Conservation (phyloP, 768 basidiomycete genomes). For the Boletus subcaerulescens region DNA sequence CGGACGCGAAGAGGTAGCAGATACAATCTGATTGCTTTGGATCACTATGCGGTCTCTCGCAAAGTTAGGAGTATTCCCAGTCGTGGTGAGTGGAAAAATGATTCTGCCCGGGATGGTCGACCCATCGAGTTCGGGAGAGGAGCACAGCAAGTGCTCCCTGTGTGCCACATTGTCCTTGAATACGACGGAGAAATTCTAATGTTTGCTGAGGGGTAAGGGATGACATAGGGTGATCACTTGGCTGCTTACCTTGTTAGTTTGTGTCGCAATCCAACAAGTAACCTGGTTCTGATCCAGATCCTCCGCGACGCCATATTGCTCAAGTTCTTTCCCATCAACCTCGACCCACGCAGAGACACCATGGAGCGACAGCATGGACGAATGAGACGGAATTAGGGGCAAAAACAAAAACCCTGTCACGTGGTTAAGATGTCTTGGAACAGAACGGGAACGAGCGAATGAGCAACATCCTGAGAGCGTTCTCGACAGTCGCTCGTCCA, state of each 20-base stretch:
- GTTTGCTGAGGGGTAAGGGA: neutral
- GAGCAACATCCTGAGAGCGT: conserved; percentile 1
- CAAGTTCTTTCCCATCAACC: conserved; percentile 27
- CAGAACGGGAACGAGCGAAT: neutral
- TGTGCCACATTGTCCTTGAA: conserved; percentile 12
- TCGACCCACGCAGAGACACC: conserved; percentile 26
- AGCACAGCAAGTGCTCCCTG: conserved; percentile 8
- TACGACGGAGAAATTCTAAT: conserved; percentile 26
- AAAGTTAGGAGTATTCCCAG: neutral
- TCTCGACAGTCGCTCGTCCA: conserved; percentile 5
- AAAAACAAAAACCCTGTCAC: conserved; percentile 10
- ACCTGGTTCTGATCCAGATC: conserved; percentile 12
- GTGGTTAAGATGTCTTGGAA: conserved; percentile 3
- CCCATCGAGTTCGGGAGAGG: conserved; percentile 19
- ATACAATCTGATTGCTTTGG: neutral
- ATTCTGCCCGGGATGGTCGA: conserved; percentile 1
- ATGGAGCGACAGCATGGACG: conserved; percentile 21
- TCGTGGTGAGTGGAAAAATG: neutral
- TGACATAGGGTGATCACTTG: neutral
- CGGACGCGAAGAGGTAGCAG: conserved; percentile 16
- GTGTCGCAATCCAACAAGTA: conserved; percentile 30
- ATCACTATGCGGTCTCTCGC: conserved; percentile 1
- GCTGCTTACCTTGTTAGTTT: conserved; percentile 23
- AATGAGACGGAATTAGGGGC: neutral
- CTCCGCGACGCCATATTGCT: conserved; percentile 25